These are phyloP conservation scores for Fusarium sp. DNA, from an alignment of 2,329 filamentous ascomycete species.

Conservation along the genomic window DNA sequence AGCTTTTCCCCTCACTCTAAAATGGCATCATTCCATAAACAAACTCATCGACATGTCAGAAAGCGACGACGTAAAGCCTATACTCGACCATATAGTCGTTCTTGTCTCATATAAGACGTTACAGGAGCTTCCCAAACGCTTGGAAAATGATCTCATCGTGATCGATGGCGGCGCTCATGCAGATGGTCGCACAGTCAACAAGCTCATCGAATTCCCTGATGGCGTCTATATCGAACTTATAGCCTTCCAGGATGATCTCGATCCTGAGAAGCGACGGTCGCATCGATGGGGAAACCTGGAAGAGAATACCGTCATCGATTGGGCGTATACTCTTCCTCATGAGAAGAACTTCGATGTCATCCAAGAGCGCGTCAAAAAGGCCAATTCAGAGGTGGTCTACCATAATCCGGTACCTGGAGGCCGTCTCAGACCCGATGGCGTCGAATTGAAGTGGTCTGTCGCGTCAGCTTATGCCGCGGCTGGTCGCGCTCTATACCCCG, in stretches of 20 bases:
- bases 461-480: constrained; percentile 16
- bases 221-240: constrained; percentile 34
- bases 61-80: background rate
- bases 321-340: constrained; percentile 20
- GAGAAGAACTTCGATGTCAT: constrained; percentile 20
- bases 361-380: constrained; percentile 1
- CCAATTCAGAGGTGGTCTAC: background rate
- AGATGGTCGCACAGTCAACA: constrained; percentile 30
- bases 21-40: background rate
- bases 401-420: constrained; percentile 15
- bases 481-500: constrained; percentile 9
- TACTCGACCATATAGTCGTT: constrained; percentile 28
- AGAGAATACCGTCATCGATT: constrained; percentile 23
- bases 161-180: constrained; percentile 29
- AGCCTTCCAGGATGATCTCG: constrained; percentile 22
- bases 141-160: constrained; percentile 6
- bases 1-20: background rate
- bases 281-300: constrained; percentile 28
- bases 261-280: constrained; percentile 16
- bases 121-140: constrained; percentile 7
- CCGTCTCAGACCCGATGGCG: constrained; percentile 25
- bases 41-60: background rate
- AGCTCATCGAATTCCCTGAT: constrained; percentile 21
- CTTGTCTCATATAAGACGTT: constrained; percentile 23
- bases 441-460: constrained; percentile 30